A percentile compares a stretch with the other conserved stretches of the same genome.
These are phyloP conservation scores for Ambrosiella xylebori DNA, from an alignment of 2,329 filamentous ascomycete genomes.

Conservation along the genomic window DNA sequence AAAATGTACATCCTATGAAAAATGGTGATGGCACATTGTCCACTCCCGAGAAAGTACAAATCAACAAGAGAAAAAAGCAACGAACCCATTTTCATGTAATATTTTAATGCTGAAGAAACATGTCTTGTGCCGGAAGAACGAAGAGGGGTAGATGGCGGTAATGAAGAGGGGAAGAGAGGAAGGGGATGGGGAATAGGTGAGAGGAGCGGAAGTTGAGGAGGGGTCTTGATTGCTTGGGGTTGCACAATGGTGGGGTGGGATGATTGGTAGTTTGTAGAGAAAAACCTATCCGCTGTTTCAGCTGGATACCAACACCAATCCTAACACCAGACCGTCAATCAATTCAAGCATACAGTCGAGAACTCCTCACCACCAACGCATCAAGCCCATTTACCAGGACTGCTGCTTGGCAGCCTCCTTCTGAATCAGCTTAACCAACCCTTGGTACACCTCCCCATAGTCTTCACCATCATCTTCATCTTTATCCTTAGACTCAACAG, in stretches of 20 bases:
- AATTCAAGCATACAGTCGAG: too few relatives aligned
- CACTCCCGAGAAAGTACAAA: background rate
- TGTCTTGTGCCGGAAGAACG: background rate
- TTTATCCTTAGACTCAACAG: conserved; percentile 27
- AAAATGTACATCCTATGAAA: background rate
- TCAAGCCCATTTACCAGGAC: conserved; percentile 21
- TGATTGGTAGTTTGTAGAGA: background rate
- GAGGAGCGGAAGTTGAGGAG: background rate
- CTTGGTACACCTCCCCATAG: conserved; percentile 46
- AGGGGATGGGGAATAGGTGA: background rate
- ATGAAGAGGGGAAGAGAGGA: background rate
- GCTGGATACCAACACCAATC: too few relatives aligned
- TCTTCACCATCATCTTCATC: conserved; percentile 37
- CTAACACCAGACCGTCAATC: too few relatives aligned
- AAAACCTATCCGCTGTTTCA: background rate
- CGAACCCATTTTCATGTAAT: background rate
- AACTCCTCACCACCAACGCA: too few relatives aligned
- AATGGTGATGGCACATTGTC: background rate
- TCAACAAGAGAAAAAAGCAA: conserved; percentile 1
- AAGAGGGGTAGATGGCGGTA: background rate
- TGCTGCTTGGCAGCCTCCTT: conserved; percentile 46
- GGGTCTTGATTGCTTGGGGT: background rate
- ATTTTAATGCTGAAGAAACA: background rate
- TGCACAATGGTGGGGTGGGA: background rate
- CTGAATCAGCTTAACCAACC: conserved; percentile 47